These are phyloP conservation scores for Chamaenerion angustifolium DNA, from an alignment of 345 rosid genomes.

Conservation along the genomic window DNA sequence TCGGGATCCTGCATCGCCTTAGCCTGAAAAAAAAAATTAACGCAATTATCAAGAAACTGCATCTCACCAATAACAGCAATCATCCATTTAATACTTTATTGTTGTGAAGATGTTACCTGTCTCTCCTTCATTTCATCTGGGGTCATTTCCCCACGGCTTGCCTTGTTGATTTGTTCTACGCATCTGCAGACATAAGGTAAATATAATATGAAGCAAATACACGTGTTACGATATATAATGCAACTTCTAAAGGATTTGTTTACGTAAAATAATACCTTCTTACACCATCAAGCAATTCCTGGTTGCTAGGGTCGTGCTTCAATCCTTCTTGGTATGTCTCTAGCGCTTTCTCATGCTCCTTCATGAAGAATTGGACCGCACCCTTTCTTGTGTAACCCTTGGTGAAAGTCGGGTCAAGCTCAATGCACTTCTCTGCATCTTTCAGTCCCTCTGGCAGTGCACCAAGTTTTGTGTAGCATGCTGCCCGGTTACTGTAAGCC, in stretches of 20 bases:
- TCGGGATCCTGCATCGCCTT: conserved; percentile 98
- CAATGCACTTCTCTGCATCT: conserved; percentile 94
- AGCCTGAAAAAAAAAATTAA: conserved; percentile 11
- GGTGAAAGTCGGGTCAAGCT: conserved; percentile 80
- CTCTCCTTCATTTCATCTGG: conserved; percentile 94
- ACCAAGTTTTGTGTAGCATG: conserved; percentile 78
- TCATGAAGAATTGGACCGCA: conserved; percentile 83
- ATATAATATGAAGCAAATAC: not conserved
- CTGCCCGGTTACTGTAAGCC: conserved; percentile 91
- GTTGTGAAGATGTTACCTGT: conserved; percentile 31
- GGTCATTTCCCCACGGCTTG: conserved; percentile 89
- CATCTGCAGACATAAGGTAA: conserved; percentile 36
- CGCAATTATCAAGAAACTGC: too few relatives aligned
- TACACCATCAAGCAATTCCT: conserved; percentile 70
- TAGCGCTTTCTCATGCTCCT: conserved; percentile 76
- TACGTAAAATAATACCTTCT: conserved; percentile 31
- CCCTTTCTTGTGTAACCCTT: conserved; percentile 94
- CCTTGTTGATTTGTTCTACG: conserved; percentile 74
- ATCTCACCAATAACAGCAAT: not conserved
- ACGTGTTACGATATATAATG: not conserved
- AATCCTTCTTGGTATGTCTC: conserved; percentile 82
- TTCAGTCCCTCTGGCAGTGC: conserved; percentile 89
- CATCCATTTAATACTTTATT: not conserved
- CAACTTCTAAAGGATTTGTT: not conserved
- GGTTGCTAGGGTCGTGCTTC: conserved; percentile 69